Conservation (phyloP, 176 grass and related monocot species). For the Eleusine indica region DNA sequence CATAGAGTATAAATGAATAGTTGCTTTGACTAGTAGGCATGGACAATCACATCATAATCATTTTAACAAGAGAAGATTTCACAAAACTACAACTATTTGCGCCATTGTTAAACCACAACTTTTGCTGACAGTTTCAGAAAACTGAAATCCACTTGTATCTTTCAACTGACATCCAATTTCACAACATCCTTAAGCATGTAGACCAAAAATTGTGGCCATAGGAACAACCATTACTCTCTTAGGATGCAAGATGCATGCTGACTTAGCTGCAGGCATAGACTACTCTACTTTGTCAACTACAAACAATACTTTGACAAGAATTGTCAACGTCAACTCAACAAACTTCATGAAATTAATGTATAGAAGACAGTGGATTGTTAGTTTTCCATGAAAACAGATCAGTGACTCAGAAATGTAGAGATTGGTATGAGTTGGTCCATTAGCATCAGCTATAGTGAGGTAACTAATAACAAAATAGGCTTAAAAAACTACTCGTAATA, state of each 20-base stretch:
- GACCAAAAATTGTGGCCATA: neutral
- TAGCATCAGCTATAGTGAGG: slow-evolving; percentile 23
- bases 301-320: neutral
- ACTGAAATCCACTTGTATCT: neutral
- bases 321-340: neutral
- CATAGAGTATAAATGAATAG: neutral
- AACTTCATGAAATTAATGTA: neutral
- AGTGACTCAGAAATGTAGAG: neutral
- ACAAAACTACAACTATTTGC: too few species aligned
- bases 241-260: neutral
- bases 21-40: neutral
- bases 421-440: neutral
- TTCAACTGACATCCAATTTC: neutral
- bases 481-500: too few species aligned
- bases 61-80: too few species aligned
- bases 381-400: neutral
- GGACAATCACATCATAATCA: neutral
- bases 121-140: too few species aligned
- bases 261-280: neutral
- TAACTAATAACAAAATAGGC: neutral
- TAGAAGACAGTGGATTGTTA: neutral
- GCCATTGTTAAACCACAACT: too few species aligned
- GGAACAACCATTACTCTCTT: neutral
- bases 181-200: neutral
- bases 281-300: slow-evolving; percentile 3